Percentiles rank a stretch among this genome's conserved stretches.
Evolutionary conservation across 1,284 basidiomycete genomes (phyloP).

Genomic region (Ustilago lituana): DNA sequence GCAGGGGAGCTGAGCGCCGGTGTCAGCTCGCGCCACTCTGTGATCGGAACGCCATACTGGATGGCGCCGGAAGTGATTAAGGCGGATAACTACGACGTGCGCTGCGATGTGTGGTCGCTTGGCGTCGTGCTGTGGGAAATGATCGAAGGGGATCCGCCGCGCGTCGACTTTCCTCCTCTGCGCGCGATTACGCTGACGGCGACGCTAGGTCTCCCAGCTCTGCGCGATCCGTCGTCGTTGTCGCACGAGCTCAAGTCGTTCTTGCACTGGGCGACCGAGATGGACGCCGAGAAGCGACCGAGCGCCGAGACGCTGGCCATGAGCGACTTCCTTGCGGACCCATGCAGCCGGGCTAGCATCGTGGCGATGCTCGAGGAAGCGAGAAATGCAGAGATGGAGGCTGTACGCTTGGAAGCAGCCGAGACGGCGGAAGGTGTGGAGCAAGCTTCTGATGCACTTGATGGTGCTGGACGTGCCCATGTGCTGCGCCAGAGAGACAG

Average conservation of each 20-base stretch:
- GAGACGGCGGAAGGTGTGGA: neutral
- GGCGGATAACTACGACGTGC: constrained; percentile 48
- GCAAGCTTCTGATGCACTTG: neutral
- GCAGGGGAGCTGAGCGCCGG: constrained; percentile 41
- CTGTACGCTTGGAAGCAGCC: constrained; percentile 11
- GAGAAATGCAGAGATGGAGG: constrained; percentile 26
- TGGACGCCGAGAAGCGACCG: constrained; percentile 53
- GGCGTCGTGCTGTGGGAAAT: constrained; percentile 60
- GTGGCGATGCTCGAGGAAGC: constrained; percentile 39
- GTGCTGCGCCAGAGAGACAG: constrained; percentile 25
- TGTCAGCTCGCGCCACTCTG: constrained; percentile 28
- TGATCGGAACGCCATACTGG: constrained; percentile 61
- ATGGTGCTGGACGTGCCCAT: neutral
- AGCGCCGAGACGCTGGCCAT: constrained; percentile 52
- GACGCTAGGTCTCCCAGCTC: constrained; percentile 50
- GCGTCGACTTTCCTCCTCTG: constrained; percentile 56
- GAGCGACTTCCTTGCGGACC: constrained; percentile 49
- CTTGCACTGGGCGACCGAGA: constrained; percentile 57
- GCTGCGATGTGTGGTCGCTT: constrained; percentile 57
- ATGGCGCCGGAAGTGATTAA: constrained; percentile 63
- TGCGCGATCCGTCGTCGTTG: constrained; percentile 23
- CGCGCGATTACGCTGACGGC: constrained; percentile 59
- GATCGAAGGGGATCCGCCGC: constrained; percentile 59
- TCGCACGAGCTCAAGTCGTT: constrained; percentile 57
- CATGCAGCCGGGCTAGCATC: constrained; percentile 40